Percentiles rank a stretch among this genome's conserved stretches.
Conservation (phyloP, 1,284 basidiomycete species). For the Ustilago tritici region DNA sequence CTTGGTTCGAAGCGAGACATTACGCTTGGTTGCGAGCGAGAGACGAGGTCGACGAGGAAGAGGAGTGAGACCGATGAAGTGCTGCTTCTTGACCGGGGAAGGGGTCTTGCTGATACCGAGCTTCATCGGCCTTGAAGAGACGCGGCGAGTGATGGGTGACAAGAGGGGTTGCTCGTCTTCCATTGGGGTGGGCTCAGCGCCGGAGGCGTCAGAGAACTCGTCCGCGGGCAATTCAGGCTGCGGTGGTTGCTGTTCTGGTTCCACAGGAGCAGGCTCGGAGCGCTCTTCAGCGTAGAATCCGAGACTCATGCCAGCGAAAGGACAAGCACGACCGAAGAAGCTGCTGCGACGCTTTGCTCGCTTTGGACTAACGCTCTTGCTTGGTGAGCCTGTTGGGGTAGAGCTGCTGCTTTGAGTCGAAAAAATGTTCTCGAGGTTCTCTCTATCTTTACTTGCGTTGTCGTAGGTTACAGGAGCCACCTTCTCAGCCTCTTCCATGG, state of each 20-base stretch:
- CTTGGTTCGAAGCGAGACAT: slow-evolving; percentile 49
- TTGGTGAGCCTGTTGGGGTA: slow-evolving; percentile 16
- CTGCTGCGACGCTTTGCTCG: slow-evolving; percentile 53
- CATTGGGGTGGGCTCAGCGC: slow-evolving; percentile 25
- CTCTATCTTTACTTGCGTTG: slow-evolving; percentile 8
- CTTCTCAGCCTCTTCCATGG: neutral
- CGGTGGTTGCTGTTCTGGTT: neutral
- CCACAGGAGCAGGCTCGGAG: slow-evolving; percentile 10
- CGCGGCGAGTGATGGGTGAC: slow-evolving; percentile 12
- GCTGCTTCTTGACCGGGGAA: slow-evolving; percentile 43
- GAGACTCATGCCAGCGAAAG: slow-evolving; percentile 45
- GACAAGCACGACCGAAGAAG: slow-evolving; percentile 54
- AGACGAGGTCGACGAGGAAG: slow-evolving; percentile 47
- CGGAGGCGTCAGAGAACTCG: slow-evolving; percentile 29
- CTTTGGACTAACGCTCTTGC: slow-evolving; percentile 44
- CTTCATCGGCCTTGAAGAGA: slow-evolving; percentile 17
- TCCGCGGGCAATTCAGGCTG: slow-evolving; percentile 10
- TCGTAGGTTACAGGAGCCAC: neutral
- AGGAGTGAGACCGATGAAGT: slow-evolving; percentile 43
- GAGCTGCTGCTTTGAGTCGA: slow-evolving; percentile 9
- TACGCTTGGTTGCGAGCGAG: slow-evolving; percentile 42
- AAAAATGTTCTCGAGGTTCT: slow-evolving; percentile 13
- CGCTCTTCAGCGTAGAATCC: slow-evolving; percentile 58
- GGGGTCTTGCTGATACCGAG: slow-evolving; percentile 49
- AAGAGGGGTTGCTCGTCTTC: slow-evolving; percentile 16